These are phyloP conservation scores for Lipomyces yamadae DNA, from an alignment of 805 yeast species.

Conservation along the genomic window DNA sequence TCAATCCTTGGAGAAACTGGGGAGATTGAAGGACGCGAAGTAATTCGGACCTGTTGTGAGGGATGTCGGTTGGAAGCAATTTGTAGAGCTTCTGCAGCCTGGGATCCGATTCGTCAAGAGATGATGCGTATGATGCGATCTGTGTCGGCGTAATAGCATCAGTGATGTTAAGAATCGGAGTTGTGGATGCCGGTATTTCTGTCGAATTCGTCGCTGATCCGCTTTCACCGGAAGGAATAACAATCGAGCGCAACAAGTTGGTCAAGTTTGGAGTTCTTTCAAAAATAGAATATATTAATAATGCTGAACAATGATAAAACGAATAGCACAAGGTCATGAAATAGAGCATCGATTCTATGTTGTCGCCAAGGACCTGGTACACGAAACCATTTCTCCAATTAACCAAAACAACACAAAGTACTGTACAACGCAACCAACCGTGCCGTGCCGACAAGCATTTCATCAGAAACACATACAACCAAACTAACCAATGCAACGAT, in stretches of 20 bases:
- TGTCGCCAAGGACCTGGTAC: background rate
- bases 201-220: conserved; percentile 2
- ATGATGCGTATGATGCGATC: conserved; percentile 21
- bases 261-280: conserved; percentile 26
- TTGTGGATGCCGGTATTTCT: conserved; percentile 3
- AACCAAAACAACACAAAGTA: no score
- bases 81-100: conserved; percentile 48
- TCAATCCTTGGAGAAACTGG: conserved; percentile 53
- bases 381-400: background rate
- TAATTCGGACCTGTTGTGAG: conserved; percentile 49
- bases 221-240: conserved; percentile 20
- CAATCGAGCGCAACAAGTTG: conserved; percentile 28
- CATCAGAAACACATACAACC: conserved; percentile 8
- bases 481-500: conserved; percentile 7
- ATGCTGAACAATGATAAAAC: conserved; percentile 9
- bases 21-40: conserved; percentile 54
- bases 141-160: conserved; percentile 26
- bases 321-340: background rate
- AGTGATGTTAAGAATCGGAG: conserved; percentile 27
- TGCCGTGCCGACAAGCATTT: conserved; percentile 1
- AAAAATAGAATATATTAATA: conserved; percentile 17
- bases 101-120: conserved; percentile 38
- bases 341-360: conserved; percentile 13
- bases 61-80: conserved; percentile 53
- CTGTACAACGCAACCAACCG: background rate